These are phyloP conservation scores for Fusarium udum DNA, from an alignment of 2,329 filamentous ascomycete species.

Conservation along the genomic window DNA sequence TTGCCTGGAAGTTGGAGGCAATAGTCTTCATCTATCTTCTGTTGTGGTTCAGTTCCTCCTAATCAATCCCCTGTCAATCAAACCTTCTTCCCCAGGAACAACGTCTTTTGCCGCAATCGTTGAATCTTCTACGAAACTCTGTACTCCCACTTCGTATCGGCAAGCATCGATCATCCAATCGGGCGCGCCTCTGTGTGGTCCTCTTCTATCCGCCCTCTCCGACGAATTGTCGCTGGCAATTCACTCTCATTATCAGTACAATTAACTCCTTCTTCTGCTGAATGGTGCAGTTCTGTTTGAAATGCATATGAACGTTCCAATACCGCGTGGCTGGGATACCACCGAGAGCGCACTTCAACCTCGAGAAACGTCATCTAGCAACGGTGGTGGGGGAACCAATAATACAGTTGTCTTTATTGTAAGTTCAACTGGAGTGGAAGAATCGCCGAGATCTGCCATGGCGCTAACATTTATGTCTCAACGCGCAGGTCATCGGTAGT, in stretches of 20 bases:
- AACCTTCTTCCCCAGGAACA: background rate
- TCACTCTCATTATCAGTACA: conserved; percentile 5
- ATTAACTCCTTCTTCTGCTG: conserved; percentile 9
- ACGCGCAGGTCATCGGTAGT: conserved; percentile 33
- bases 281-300: conserved; percentile 28
- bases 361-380: conserved; percentile 1
- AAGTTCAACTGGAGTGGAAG: conserved; percentile 15
- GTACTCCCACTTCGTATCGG: conserved; percentile 18
- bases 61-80: conserved; percentile 9
- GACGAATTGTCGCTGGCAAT: background rate
- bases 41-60: conserved; percentile 7
- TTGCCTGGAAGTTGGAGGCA: conserved; percentile 30
- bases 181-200: conserved; percentile 1
- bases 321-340: conserved; percentile 34
- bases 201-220: conserved; percentile 15
- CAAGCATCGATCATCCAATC: conserved; percentile 12
- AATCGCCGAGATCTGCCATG: background rate
- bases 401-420: conserved; percentile 38
- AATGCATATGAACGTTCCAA: conserved; percentile 38
- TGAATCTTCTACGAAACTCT: conserved; percentile 12
- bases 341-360: conserved; percentile 13
- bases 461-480: conserved; percentile 1
- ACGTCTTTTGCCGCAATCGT: background rate
- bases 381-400: conserved; percentile 5
- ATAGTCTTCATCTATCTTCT: conserved; percentile 20